Evolutionary conservation across 2,329 filamentous ascomycete genomes (phyloP).

Genomic region (Colletotrichum liriopes): DNA sequence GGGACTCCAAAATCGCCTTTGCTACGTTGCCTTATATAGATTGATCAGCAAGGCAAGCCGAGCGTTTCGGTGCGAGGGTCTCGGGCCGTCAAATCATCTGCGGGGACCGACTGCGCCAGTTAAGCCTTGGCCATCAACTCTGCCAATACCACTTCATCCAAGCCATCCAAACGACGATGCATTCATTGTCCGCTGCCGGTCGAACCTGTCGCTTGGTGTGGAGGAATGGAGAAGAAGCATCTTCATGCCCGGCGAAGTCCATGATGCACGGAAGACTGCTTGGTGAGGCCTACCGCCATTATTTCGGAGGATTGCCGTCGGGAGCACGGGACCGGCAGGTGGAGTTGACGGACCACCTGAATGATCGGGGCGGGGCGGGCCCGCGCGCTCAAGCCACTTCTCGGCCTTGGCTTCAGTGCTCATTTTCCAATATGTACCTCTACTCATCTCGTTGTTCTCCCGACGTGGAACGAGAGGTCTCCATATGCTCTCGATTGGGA

Average conservation of each 20-base stretch:
- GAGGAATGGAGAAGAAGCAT: neutral
- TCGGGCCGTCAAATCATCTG: neutral
- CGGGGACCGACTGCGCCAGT: neutral
- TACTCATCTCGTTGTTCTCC: neutral
- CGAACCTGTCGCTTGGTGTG: neutral
- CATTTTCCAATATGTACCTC: neutral
- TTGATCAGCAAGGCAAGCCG: conserved; percentile 9
- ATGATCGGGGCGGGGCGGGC: neutral
- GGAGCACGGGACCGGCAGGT: neutral
- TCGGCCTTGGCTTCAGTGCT: neutral
- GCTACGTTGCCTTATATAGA: neutral
- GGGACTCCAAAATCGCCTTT: neutral
- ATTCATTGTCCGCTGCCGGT: neutral
- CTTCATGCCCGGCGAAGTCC: neutral
- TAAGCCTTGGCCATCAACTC: neutral
- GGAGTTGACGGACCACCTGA: neutral
- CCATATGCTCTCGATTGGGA: neutral
- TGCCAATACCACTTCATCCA: neutral
- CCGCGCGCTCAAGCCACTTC: neutral
- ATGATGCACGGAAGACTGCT: neutral
- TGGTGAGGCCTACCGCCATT: neutral
- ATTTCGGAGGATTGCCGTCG: neutral
- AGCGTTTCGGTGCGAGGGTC: neutral
- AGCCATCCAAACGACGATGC: neutral
- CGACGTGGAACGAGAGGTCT: neutral